Evolutionary conservation across 2,329 filamentous ascomycete genomes (phyloP).

Genomic region (Zasmidium angulare): DNA sequence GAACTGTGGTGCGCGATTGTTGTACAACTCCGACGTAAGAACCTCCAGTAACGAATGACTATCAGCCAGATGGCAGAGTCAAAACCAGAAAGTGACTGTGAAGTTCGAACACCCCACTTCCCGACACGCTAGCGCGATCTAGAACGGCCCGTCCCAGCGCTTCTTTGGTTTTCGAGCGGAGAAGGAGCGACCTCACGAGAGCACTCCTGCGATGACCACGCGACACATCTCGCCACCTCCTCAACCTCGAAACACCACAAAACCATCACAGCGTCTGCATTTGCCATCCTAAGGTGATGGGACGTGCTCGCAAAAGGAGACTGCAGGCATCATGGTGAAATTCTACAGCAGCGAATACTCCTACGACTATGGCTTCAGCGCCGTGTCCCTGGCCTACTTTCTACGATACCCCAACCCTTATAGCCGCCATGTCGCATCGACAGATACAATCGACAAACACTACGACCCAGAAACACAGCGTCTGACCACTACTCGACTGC

Average conservation of each 20-base stretch:
- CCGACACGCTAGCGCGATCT: background rate
- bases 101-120: background rate
- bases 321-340: slow-evolving; percentile 46
- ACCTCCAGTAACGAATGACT: background rate
- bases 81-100: background rate
- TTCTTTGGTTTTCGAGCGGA: slow-evolving; percentile 1
- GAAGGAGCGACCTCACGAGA: background rate
- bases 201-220: background rate
- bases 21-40: too few relatives aligned
- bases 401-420: slow-evolving; percentile 87
- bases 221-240: background rate
- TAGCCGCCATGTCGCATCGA: slow-evolving; percentile 76
- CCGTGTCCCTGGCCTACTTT: slow-evolving; percentile 85
- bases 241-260: background rate
- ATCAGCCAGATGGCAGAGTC: too few relatives aligned
- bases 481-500: slow-evolving; percentile 74
- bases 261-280: background rate
- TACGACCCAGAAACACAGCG: slow-evolving; percentile 73
- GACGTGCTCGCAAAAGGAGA: slow-evolving; percentile 9
- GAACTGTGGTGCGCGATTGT: background rate
- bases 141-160: background rate
- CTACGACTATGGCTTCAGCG: slow-evolving; percentile 79
- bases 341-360: slow-evolving; percentile 61
- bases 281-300: slow-evolving; percentile 17
- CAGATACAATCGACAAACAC: slow-evolving; percentile 74